These are phyloP conservation scores for Dryas integrifolia DNA, from an alignment of 331 rosid species.

Conservation along the genomic window DNA sequence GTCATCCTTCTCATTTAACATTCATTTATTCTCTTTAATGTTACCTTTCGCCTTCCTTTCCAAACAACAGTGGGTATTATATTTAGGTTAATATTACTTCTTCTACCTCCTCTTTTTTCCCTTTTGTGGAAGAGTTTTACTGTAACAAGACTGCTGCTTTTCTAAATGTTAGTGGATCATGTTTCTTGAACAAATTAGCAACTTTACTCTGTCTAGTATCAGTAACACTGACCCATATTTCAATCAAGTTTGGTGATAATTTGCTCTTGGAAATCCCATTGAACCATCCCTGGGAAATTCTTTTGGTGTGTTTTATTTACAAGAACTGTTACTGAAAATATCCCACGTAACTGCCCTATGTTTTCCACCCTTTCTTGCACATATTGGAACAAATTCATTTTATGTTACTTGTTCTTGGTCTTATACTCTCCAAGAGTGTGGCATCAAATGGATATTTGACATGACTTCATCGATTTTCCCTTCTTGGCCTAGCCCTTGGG, in stretches of 20 bases:
- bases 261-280: neutral
- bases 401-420: constrained; percentile 2
- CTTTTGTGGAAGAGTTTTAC: neutral
- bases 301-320: neutral
- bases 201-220: neutral
- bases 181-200: neutral
- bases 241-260: neutral
- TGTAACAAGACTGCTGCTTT: neutral
- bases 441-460: neutral
- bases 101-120: neutral
- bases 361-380: neutral
- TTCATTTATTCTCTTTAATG: neutral
- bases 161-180: neutral
- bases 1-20: constrained; percentile 6
- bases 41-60: neutral
- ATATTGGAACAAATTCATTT: neutral
- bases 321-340: neutral
- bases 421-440: neutral
- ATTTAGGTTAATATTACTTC: neutral
- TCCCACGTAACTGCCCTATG: neutral
- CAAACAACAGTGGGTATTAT: neutral
- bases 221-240: neutral
- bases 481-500: constrained; percentile 42
- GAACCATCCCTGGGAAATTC: neutral
- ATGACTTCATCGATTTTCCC: constrained; percentile 5